phyloP scores from a whole-genome alignment of 2,329 filamentous ascomycete genomes.

The Botrytis byssoidea region DNA sequence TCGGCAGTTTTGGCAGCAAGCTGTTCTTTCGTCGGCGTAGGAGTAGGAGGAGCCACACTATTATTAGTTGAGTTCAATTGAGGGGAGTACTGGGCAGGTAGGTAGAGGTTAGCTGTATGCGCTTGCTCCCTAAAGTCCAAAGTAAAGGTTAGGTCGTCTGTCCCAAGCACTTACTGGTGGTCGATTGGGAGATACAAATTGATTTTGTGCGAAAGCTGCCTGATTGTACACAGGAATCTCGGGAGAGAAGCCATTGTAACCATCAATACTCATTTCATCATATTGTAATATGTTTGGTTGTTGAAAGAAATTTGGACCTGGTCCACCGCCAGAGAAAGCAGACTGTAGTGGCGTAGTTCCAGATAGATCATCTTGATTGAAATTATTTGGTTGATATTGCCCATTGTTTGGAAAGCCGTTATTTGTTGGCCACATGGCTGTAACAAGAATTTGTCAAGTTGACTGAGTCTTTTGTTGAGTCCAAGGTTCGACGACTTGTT shows the following conservation, averaged over 20 bases:
- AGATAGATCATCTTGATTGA: constrained; percentile 33
- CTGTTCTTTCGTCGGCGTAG: constrained; percentile 28
- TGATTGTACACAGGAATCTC: constrained; percentile 31
- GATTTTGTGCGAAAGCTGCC: constrained; percentile 31
- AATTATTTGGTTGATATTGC: constrained; percentile 26
- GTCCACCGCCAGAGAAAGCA: constrained; percentile 22
- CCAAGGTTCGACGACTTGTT: neutral
- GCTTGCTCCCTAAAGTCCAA: constrained; percentile 9
- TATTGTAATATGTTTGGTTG: constrained; percentile 27
- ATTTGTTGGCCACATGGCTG: constrained; percentile 34
- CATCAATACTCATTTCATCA: constrained; percentile 26
- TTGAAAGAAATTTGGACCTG: constrained; percentile 28
- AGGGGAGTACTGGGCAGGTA: constrained; percentile 30
- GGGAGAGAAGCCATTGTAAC: constrained; percentile 28
- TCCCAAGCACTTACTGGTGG: constrained; percentile 31
- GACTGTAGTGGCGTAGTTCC: constrained; percentile 14
- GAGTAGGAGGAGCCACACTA: constrained; percentile 19
- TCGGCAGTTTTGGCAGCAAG: constrained; percentile 37
- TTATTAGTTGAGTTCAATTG: constrained; percentile 26
- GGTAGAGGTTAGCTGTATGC: constrained; percentile 25
- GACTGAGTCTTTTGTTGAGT: neutral
- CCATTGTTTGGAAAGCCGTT: constrained; percentile 34
- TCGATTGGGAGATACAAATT: constrained; percentile 25
- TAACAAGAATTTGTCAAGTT: neutral
- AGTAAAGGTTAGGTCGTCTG: neutral